Percentiles rank a stretch among this genome's conserved stretches.
phyloP scores from a whole-genome alignment of 1,139 yeast species.

The Yamadazyma songkhlaensis region DNA sequence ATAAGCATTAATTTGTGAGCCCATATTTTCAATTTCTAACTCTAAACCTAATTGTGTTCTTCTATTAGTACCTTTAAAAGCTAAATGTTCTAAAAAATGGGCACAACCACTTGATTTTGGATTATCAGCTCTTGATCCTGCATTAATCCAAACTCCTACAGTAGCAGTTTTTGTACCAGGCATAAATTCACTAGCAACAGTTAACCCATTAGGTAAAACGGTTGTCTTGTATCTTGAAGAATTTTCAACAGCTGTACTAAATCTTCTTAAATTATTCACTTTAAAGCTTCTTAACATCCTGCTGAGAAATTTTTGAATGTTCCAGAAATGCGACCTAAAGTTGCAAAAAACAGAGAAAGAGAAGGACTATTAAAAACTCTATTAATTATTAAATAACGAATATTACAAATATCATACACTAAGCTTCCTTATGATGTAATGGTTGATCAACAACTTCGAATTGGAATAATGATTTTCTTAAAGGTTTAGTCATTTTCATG shows the following conservation, averaged over 20 bases:
- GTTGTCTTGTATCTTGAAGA: slow-evolving; percentile 25
- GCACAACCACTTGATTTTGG: slow-evolving; percentile 89
- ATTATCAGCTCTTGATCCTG: slow-evolving; percentile 96
- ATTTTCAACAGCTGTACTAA: slow-evolving; percentile 7
- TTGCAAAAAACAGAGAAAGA: background rate
- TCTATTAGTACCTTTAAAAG: slow-evolving; percentile 87
- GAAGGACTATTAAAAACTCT: background rate
- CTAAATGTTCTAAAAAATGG: slow-evolving; percentile 92
- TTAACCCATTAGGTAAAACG: slow-evolving; percentile 64
- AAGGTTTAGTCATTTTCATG: slow-evolving; percentile 27
- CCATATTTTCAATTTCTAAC: slow-evolving; percentile 91
- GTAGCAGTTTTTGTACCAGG: slow-evolving; percentile 95
- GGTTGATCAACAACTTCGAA: slow-evolving; percentile 25
- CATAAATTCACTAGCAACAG: slow-evolving; percentile 86
- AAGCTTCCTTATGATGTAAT: slow-evolving; percentile 10
- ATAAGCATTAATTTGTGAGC: slow-evolving; percentile 95
- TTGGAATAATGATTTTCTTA: slow-evolving; percentile 29
- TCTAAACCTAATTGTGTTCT: slow-evolving; percentile 86
- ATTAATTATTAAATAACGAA: background rate
- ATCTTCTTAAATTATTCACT: background rate
- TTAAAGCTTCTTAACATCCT: slow-evolving; percentile 4
- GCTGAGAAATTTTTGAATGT: slow-evolving; percentile 3
- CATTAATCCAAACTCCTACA: slow-evolving; percentile 96
- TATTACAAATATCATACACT: background rate
- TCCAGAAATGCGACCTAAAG: background rate